Evolutionary conservation across 1,284 basidiomycete species (phyloP).

Genomic region (Violaceomyces palustris): DNA sequence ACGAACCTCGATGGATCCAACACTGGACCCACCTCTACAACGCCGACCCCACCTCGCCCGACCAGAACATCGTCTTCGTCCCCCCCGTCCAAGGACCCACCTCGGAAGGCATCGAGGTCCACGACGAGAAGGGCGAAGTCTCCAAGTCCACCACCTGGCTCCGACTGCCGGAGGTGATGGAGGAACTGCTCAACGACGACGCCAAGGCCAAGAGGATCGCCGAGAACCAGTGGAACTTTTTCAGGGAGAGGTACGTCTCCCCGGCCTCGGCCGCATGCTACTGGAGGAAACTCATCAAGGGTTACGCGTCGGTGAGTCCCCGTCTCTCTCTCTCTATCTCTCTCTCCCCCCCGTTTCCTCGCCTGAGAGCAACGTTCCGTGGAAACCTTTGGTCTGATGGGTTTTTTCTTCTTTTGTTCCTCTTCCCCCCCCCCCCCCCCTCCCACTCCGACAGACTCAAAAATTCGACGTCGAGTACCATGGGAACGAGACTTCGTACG

Average conservation of each 20-base stretch:
- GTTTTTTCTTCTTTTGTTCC: not conserved
- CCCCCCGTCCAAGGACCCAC: conserved; percentile 17
- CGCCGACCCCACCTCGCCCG: conserved; percentile 30
- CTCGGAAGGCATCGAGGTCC: conserved; percentile 14
- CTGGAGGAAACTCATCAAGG: conserved; percentile 38
- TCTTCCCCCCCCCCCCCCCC: not conserved
- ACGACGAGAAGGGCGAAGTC: conserved; percentile 20
- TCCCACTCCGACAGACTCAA: conserved; percentile 9
- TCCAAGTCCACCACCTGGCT: conserved; percentile 32
- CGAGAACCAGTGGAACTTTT: conserved; percentile 41
- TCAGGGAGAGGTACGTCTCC: conserved; percentile 38
- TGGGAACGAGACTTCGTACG: conserved; percentile 44
- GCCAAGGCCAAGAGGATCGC: conserved; percentile 35
- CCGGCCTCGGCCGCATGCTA: conserved; percentile 38
- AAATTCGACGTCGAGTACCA: conserved; percentile 25
- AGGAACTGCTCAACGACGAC: conserved; percentile 31
- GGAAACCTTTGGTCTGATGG: too few relatives aligned
- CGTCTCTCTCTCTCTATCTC: not conserved
- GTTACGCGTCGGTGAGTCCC: conserved; percentile 5
- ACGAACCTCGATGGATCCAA: conserved; percentile 43
- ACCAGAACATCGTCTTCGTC: conserved; percentile 49
- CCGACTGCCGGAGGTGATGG: conserved; percentile 42
- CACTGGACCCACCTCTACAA: conserved; percentile 49
- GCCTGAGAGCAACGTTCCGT: too few relatives aligned
- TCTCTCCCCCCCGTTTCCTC: not conserved